A percentile compares a stretch with the other conserved stretches of the same genome.
Evolutionary conservation across 768 basidiomycete species (phyloP).

Genomic region (Pholiota conissans): DNA sequence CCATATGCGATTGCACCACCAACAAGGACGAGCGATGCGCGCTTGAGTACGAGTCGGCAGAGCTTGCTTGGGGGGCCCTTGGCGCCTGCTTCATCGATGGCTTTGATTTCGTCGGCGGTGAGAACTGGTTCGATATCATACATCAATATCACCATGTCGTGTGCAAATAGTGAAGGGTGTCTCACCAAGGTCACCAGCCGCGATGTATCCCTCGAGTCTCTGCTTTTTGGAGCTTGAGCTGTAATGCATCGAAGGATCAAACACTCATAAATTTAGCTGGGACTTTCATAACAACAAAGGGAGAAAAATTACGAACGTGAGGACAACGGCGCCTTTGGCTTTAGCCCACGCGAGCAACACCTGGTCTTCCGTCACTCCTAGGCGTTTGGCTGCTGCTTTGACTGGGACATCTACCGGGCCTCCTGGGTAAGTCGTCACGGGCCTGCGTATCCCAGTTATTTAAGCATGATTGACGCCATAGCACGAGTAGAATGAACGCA

Average conservation of each 20-base stretch:
- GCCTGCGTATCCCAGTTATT: slow-evolving; percentile 33
- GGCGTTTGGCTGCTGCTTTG: slow-evolving; percentile 48
- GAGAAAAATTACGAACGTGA: slow-evolving; percentile 45
- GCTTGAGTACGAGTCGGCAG: slow-evolving; percentile 12
- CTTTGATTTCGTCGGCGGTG: slow-evolving; percentile 48
- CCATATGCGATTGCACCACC: slow-evolving; percentile 21
- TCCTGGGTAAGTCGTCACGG: slow-evolving; percentile 57
- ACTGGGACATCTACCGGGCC: slow-evolving; percentile 67
- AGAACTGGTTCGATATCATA: slow-evolving; percentile 44
- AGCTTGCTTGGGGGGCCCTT: slow-evolving; percentile 27
- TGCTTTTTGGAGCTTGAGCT: slow-evolving; percentile 67
- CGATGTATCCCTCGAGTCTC: slow-evolving; percentile 67
- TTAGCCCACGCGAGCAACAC: slow-evolving; percentile 73
- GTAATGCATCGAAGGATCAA: background rate
- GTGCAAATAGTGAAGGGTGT: background rate
- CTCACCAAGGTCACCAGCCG: slow-evolving; percentile 64
- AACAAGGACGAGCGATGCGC: slow-evolving; percentile 19
- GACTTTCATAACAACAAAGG: too few species aligned
- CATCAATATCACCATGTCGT: background rate
- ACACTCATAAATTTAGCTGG: background rate
- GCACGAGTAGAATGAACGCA: slow-evolving; percentile 24
- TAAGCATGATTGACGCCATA: background rate
- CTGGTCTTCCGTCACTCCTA: slow-evolving; percentile 59
- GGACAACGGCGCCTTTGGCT: slow-evolving; percentile 61
- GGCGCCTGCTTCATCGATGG: slow-evolving; percentile 59